A percentile compares a stretch with the other conserved stretches of the same genome.
These are phyloP conservation scores for Cymodocea nodosa DNA, from an alignment of 116 monocot species.

Conservation along the genomic window DNA sequence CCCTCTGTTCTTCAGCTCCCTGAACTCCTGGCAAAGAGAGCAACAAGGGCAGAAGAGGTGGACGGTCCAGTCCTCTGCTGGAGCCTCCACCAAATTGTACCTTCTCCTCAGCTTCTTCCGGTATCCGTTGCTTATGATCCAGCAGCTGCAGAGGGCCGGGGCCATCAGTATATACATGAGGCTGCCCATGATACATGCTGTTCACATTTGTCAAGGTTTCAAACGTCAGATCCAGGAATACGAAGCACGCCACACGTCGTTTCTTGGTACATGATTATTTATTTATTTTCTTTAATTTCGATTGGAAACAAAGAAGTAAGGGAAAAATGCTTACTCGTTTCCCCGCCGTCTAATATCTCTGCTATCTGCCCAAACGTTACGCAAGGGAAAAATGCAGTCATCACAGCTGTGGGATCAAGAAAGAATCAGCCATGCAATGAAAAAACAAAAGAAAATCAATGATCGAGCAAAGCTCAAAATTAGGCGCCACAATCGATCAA, in stretches of 20 bases:
- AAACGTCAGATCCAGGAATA: no score
- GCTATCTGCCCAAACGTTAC: slow-evolving; percentile 74
- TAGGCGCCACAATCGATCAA: no score
- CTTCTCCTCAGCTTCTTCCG: slow-evolving; percentile 28
- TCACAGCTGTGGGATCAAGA: slow-evolving; percentile 26
- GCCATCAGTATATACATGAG: slow-evolving; percentile 38
- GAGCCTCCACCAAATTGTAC: slow-evolving; percentile 44
- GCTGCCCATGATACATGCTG: slow-evolving; percentile 36
- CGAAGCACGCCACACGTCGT: no score
- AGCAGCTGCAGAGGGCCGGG: slow-evolving; percentile 27
- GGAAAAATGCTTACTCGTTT: slow-evolving; percentile 56
- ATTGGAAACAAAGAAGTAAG: no score
- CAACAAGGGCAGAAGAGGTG: slow-evolving; percentile 47
- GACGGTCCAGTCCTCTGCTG: slow-evolving; percentile 33
- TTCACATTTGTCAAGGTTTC: background rate
- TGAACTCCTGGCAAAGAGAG: slow-evolving; percentile 57
- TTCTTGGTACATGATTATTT: no score
- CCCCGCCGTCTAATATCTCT: slow-evolving; percentile 52
- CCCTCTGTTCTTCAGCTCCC: slow-evolving; percentile 43
- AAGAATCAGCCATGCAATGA: no score
- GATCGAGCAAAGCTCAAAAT: background rate
- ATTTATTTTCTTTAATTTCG: no score
- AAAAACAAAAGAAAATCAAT: background rate
- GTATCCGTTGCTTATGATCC: slow-evolving; percentile 31
- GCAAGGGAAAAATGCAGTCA: slow-evolving; percentile 57